Base-by-base conservation (phyloP, 1,284 basidiomycete genomes). In the Baeospora myosura region DNA sequence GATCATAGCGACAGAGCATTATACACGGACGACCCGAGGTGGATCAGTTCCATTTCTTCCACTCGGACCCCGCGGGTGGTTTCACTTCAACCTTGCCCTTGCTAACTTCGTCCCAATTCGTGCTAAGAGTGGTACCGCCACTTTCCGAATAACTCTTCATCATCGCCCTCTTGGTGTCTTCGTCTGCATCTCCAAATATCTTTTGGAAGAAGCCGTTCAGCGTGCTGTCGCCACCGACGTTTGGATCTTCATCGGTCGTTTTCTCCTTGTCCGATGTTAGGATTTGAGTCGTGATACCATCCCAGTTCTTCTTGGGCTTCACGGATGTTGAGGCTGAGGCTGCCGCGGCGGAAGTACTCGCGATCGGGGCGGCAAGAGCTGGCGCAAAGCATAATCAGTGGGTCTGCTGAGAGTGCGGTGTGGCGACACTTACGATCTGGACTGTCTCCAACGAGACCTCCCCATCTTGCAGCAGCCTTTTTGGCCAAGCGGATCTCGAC, bases 71-170 rank as follows among this genome's bases (percentile, higher is more conserved):
- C 47, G 76, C 57, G 37, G 90, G 91, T 1, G 91, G 87, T 58
- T 88, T 85, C 23, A 89, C 81, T 24, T 78, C 74, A 1, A 87
- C 79, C 32, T 58, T 63, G 22, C 56, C 72, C 65, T 86, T 86
- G 49, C 65, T 69, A 5, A 96, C 90, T 49, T 90, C 88, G 3
- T 78, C 76, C 93, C 93, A 97, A 61, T 96, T 91, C 0, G 93
- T 97, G 64, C 88, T 92, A 33, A 97, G 69, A 0, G 89, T 83
- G 5, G 93, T 97, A 2, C 93, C 91, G 5, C 89, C 89, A 51
- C 86, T 90, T 67, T 95, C 91, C 44, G 76, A 73, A 59, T 88
- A 96, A 58, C 88, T 92, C 74, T 97, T 97, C 79, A 96, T 81
- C 91, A 97, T 97, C 0, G 93, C 94, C 29, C 81, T 75, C 54